A percentile compares a stretch with the other conserved stretches of the same genome.
These are phyloP conservation scores for Teratosphaeria pseudoeucalypti DNA, from an alignment of 2,329 filamentous ascomycete genomes.

Conservation along the genomic window DNA sequence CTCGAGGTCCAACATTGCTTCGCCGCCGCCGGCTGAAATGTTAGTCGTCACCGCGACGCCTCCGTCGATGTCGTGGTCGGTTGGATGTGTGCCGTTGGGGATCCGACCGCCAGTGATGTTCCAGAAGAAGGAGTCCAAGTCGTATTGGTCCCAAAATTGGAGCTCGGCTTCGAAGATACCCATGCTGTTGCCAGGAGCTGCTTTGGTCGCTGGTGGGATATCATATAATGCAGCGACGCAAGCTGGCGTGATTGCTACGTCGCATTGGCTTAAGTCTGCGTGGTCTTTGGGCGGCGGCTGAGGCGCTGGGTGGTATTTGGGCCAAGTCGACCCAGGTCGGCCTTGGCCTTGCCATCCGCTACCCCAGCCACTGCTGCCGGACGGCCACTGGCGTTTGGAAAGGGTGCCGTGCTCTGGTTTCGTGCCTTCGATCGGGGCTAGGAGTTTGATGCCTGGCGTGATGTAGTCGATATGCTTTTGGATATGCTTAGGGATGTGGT, in stretches of 20 bases:
- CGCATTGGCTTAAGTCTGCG: slow-evolving; percentile 9
- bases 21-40: slow-evolving; percentile 23
- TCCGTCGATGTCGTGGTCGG: slow-evolving; percentile 13
- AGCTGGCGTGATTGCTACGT: slow-evolving; percentile 13
- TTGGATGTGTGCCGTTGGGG: slow-evolving; percentile 17
- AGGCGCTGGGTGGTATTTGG: background rate
- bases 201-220: slow-evolving; percentile 11
- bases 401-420: slow-evolving; percentile 4
- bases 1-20: slow-evolving; percentile 41
- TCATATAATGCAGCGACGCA: slow-evolving; percentile 17
- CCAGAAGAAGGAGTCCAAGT: slow-evolving; percentile 34
- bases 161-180: slow-evolving; percentile 33
- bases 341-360: background rate
- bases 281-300: background rate
- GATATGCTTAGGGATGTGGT: slow-evolving; percentile 41
- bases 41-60: slow-evolving; percentile 26
- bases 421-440: slow-evolving; percentile 3
- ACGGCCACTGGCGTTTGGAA: slow-evolving; percentile 3
- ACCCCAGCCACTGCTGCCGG: background rate
- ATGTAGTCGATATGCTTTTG: slow-evolving; percentile 46
- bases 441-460: slow-evolving; percentile 44
- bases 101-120: slow-evolving; percentile 15
- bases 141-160: slow-evolving; percentile 35
- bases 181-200: slow-evolving; percentile 14
- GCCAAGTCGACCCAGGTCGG: background rate